Evolutionary conservation across 2,329 filamentous ascomycete genomes (phyloP).

Genomic region (Nemania serpens): DNA sequence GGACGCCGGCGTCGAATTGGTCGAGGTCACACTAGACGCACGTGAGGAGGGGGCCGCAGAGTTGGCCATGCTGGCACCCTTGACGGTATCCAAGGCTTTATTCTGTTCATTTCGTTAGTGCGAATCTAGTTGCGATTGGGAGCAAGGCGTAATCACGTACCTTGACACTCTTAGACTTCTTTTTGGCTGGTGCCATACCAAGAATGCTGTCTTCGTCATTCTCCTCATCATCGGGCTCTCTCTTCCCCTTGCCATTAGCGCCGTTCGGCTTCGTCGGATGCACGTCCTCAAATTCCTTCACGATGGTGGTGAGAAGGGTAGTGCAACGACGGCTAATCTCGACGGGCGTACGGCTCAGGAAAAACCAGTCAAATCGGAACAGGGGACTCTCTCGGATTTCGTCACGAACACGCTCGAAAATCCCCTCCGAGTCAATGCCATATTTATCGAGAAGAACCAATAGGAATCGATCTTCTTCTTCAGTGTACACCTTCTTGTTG

Average conservation of each 20-base stretch:
- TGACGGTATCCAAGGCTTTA: conserved; percentile 89
- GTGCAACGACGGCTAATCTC: conserved; percentile 93
- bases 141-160: conserved; percentile 53
- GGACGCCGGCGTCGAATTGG: conserved; percentile 56
- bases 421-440: conserved; percentile 85
- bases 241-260: conserved; percentile 72
- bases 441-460: conserved; percentile 91
- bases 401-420: conserved; percentile 95
- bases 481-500: conserved; percentile 99
- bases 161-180: conserved; percentile 91
- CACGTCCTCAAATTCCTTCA: conserved; percentile 86
- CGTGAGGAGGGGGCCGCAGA: conserved; percentile 80
- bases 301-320: conserved; percentile 90
- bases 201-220: conserved; percentile 83
- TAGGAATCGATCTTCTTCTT: conserved; percentile 95
- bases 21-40: conserved; percentile 86
- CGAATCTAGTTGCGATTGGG: not conserved
- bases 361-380: conserved; percentile 99
- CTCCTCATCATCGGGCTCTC: conserved; percentile 77
- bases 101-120: conserved; percentile 62
- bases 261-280: conserved; percentile 60
- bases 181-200: conserved; percentile 84
- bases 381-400: conserved; percentile 93
- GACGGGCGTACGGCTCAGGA: conserved; percentile 89
- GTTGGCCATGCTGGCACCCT: conserved; percentile 72